phyloP scores from a whole-genome alignment of 2,329 filamentous ascomycete genomes.

The Alternaria solani region DNA sequence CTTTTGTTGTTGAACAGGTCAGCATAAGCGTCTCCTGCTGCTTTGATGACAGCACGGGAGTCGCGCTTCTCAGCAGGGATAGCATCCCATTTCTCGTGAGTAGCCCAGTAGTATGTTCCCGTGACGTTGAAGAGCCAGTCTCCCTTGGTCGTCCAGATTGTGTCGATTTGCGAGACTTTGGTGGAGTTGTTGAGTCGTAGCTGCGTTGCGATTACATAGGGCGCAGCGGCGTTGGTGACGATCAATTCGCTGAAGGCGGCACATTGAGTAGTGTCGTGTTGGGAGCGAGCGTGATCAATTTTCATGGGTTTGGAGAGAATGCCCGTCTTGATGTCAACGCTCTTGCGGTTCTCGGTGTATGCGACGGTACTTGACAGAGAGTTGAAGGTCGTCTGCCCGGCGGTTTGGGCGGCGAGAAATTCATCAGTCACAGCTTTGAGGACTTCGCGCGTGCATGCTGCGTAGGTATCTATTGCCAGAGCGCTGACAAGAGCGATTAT shows the following conservation, averaged over 20 bases:
- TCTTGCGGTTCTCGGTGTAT: conserved; percentile 41
- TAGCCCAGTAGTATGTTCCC: conserved; percentile 37
- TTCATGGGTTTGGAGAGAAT: conserved; percentile 36
- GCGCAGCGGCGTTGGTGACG: conserved; percentile 32
- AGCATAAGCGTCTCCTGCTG: conserved; percentile 41
- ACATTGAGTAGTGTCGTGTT: conserved; percentile 38
- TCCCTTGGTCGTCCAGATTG: conserved; percentile 37
- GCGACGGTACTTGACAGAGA: conserved; percentile 28
- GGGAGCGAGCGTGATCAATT: conserved; percentile 35
- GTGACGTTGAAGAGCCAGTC: conserved; percentile 46
- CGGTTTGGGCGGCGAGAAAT: conserved; percentile 31
- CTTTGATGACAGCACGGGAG: conserved; percentile 33
- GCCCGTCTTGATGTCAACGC: conserved; percentile 23
- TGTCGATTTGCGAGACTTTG: conserved; percentile 34
- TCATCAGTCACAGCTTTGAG: conserved; percentile 32
- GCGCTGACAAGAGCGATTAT: neutral
- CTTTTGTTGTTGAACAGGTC: conserved; percentile 38
- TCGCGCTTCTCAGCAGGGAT: conserved; percentile 31
- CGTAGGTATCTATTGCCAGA: conserved; percentile 19
- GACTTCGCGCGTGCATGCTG: conserved; percentile 32
- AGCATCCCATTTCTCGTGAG: conserved; percentile 32
- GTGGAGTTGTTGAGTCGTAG: conserved; percentile 35
- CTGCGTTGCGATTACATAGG: conserved; percentile 41
- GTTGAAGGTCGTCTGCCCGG: conserved; percentile 26
- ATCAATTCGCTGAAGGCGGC: conserved; percentile 43